phyloP scores from a whole-genome alignment of 208 protist genomes.

The Trypanosoma vivax region DNA sequence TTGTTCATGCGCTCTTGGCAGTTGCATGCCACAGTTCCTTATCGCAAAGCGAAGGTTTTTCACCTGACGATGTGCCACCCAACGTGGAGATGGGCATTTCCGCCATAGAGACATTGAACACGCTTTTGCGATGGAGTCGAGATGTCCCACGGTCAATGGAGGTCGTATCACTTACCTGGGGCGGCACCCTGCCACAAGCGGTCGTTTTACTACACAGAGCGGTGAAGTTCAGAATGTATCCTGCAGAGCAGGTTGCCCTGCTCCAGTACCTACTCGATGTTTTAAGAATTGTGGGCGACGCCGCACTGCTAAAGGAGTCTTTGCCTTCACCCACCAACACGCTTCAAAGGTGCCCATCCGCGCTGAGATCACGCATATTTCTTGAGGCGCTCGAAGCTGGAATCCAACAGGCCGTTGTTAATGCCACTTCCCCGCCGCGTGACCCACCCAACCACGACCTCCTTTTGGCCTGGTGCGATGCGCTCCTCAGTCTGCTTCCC shows the following conservation, averaged over 20 bases:
- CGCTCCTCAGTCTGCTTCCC: conserved; percentile 9
- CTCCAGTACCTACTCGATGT: conserved; percentile 28
- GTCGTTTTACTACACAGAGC: conserved; percentile 27
- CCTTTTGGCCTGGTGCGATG: conserved; percentile 11
- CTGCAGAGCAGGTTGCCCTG: conserved; percentile 29
- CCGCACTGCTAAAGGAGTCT: not conserved
- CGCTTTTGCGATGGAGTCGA: conserved; percentile 26
- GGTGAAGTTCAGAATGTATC: conserved; percentile 12
- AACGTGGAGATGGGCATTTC: conserved; percentile 17
- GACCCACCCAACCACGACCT: conserved; percentile 7
- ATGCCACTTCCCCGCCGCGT: conserved; percentile 2
- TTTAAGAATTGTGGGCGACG: conserved; percentile 26
- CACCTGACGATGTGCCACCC: not conserved
- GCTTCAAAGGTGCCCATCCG: not conserved
- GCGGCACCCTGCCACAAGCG: conserved; percentile 18
- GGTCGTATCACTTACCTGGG: conserved; percentile 22
- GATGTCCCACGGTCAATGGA: conserved; percentile 1
- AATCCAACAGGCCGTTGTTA: conserved; percentile 1
- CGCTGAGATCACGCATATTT: not conserved
- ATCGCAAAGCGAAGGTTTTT: not conserved
- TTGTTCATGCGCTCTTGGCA: conserved; percentile 3
- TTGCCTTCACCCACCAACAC: not conserved
- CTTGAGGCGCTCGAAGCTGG: conserved; percentile 5
- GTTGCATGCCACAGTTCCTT: conserved; percentile 1
- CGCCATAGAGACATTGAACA: conserved; percentile 28